Evolutionary conservation across 139 green algal genomes (phyloP), one percentile per base, ranked within the genome.

Genomic region (Haematococcus sp.): DNA sequence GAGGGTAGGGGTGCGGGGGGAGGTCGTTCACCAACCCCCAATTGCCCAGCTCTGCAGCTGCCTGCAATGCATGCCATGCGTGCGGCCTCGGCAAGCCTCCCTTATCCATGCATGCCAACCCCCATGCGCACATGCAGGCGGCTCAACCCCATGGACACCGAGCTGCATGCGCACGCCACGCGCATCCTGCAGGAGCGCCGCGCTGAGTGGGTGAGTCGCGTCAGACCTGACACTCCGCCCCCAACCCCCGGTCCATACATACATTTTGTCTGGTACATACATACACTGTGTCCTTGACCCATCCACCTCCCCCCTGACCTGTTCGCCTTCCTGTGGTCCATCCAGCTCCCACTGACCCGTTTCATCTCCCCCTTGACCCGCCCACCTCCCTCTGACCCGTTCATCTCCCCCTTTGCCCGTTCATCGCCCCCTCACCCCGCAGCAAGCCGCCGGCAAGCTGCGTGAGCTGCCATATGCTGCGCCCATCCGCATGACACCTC

Each of bases 151-250:
- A 22, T 27, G 30, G 64, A 71, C 40, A 30, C 43, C 2, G 64
- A 59, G 64, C 64, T 71, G 34, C 64, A 71, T 35, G 2, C 25
- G 35, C 64, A 59, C 43, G 64, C 64, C 19, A 71, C 64, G 1
- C 35, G 34, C 19, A n/a, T 71, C 11, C 64, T 71, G 40, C 7
- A 59, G 11, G 19, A 30, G 3, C 52, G 27, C 35, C 7, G 64
- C n/a, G 64, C 13, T 16, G 22, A 59, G 40, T 58, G 64, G 33
- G 43, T 71, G 64, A 20, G 35, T 34, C 7, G 40, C 11, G 64
- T 33, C 35, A 46, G 7, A 27, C 25, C 27, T 7, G 13, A 16
- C 46, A 13, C 16, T 55, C 46, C 13, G 46, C 46, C 54, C 54
- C n/a, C n/a, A n/a, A n/a, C n/a, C n/a, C n/a, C n/a, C n/a, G n/a